Base-by-base conservation (phyloP, 2,329 filamentous ascomycete species). In the Cadophora gregata region DNA sequence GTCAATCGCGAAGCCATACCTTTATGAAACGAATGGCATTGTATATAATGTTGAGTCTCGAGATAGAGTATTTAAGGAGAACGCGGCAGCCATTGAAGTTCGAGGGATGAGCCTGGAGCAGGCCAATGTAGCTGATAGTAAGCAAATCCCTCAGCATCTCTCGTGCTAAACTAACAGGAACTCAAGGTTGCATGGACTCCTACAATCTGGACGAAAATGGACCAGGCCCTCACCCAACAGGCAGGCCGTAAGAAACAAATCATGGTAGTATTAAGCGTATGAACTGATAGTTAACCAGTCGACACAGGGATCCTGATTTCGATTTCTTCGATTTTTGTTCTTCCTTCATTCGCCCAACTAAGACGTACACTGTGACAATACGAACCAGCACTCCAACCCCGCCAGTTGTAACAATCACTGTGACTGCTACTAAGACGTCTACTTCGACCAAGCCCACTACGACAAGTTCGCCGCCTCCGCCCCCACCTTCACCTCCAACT, bases 321-420 rank as follows among this genome's bases (percentile, higher is more conserved):
- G 67, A 70, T 33, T 64, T 67, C 29, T 53, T 69, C 55, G 59
- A 45, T 9, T 70, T 70, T 45, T 70, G 69, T 45, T 67, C 64
- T 12, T 33, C 56, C 6, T 67, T 59, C 33, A 64, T 67, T 47
- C 63, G 60, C 33, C 59, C 69, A 14, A 67, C 69, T 5, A 51
- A 33, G 33, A 69, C 65, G 9, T 21, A 66, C 31, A 63, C 63
- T 1, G 48, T 48, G 6, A 69, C 67, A 4, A 45, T 33, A n/a
- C 12, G 53, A 42, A 58, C 56, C 53, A 33, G 42, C 63, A 24
- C 29, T 66, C 21, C 59, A 14, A 51, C 45, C 1, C 48, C 31
- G 50, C 59, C 48, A 33, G 48, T 50, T 2, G 51, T 48, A 10
- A 63, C 62, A 24, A 42, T 61, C 16, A 68, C 64, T 5, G 53